Evolutionary conservation across 768 basidiomycete genomes (phyloP).

Genomic region (Mycena galericulata): DNA sequence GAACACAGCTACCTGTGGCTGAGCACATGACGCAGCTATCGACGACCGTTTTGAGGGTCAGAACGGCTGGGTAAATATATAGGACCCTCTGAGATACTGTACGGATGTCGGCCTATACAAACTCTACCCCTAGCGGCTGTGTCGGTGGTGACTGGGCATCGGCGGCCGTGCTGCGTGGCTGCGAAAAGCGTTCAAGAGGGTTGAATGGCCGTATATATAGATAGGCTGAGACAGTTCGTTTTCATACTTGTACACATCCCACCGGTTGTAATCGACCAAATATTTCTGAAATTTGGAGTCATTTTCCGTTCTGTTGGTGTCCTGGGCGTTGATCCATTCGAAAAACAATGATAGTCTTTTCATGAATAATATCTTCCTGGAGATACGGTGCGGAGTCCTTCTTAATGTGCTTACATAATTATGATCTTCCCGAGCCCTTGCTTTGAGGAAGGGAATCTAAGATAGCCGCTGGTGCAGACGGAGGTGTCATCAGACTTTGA

Average conservation of each 20-base stretch:
- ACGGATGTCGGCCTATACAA: no score
- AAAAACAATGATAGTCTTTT: conserved; percentile 16
- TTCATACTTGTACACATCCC: conserved; percentile 3
- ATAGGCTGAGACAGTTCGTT: conserved; percentile 8
- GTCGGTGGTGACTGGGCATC: no score
- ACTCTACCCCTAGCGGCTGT: no score
- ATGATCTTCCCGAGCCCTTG: conserved; percentile 11
- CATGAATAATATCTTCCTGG: conserved; percentile 5
- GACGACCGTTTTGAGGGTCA: no score
- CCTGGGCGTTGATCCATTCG: conserved; percentile 2
- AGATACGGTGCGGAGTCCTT: conserved; percentile 18
- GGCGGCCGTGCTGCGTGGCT: no score
- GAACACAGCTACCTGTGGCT: no score
- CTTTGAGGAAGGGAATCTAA: conserved; percentile 9
- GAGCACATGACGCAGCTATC: no score
- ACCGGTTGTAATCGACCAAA: neutral
- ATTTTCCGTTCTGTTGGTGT: conserved; percentile 5
- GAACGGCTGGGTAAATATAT: no score
- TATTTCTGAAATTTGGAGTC: neutral
- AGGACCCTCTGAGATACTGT: no score
- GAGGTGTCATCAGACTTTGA: conserved; percentile 20
- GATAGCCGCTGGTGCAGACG: conserved; percentile 17
- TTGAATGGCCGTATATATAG: no score
- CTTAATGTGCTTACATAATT: conserved; percentile 19
- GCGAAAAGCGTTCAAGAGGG: no score